phyloP scores from a whole-genome alignment of 306 rosid genomes.

The Hippophae rhamnoides region DNA sequence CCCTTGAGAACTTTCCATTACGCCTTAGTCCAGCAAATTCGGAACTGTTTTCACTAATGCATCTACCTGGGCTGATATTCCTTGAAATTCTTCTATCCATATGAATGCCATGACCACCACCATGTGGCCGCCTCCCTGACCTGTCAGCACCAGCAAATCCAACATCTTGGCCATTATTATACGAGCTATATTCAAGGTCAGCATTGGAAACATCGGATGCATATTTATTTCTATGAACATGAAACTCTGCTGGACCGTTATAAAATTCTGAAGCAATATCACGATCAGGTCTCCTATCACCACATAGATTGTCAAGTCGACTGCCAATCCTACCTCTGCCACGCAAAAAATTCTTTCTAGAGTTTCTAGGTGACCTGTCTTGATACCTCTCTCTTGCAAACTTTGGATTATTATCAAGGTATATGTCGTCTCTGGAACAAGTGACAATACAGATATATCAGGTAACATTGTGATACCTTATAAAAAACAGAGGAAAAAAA shows the following conservation, averaged over 20 bases:
- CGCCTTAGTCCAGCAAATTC: constrained; percentile 55
- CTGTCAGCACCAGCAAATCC: constrained; percentile 50
- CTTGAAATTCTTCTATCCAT: constrained; percentile 58
- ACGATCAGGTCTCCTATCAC: constrained; percentile 58
- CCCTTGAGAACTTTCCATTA: constrained; percentile 49
- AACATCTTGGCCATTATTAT: constrained; percentile 40
- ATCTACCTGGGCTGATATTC: constrained; percentile 53
- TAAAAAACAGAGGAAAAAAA: background rate
- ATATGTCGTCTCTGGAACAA: constrained; percentile 60
- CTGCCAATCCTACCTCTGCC: constrained; percentile 54
- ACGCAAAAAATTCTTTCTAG: constrained; percentile 51
- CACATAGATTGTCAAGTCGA: constrained; percentile 28
- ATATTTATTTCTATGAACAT: constrained; percentile 52
- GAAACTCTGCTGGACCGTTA: constrained; percentile 52
- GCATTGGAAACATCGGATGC: constrained; percentile 33
- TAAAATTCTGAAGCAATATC: constrained; percentile 51
- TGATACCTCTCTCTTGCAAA: constrained; percentile 64
- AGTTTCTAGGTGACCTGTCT: constrained; percentile 52
- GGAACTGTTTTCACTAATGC: constrained; percentile 44
- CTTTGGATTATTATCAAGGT: constrained; percentile 40
- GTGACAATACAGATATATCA: constrained; percentile 6
- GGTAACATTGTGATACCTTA: background rate
- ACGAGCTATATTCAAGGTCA: constrained; percentile 43
- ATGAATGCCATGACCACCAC: constrained; percentile 40
- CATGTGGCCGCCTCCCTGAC: constrained; percentile 59